Base-by-base conservation (phyloP, 2,329 filamentous ascomycete species). In the Neofusicoccum kwambonambiense region DNA sequence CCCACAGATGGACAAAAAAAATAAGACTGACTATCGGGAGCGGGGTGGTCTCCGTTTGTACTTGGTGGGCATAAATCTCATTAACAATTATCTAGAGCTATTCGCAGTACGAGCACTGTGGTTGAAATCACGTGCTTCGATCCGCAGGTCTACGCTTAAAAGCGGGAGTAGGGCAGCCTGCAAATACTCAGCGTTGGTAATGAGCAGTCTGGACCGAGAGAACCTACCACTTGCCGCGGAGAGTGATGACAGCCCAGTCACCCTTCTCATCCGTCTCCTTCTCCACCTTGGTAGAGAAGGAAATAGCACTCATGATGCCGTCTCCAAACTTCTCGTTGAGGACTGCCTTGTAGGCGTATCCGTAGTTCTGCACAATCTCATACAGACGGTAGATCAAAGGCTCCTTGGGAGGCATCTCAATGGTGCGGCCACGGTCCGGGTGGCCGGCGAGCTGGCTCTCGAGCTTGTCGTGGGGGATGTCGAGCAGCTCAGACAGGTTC, bases 361-460 rank as follows among this genome's bases (percentile, higher is more conserved):
- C 94, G 74, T 97, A 97, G 77, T 97, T 98, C 81, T 97, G 93
- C 67, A 98, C 89, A 75, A 97, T 90, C 83, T 98, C 94, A 77
- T 92, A 97, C 66, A 97, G 77, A 2, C 94, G 84, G 78, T 98
- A 98, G 74, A 97, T 93, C 70, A 96, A 79, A 4, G 92, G 92
- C 75, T 96, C 92, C 66, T 86, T 88, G 0, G 91, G 91, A 0
- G 91, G 92, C 91, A 95, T 93, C 65, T 92, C 90, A 1, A 92
- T 87, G 0, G 89, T 86, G 62, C 88, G 84, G 39, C 93, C 93
- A 3, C 93, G 86, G 76, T 97, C 91, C 0, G 93, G 93, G 73
- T 91, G 93, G 0, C 87, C 90, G 39, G 82, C 82, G 68, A 95
- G 82, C 71, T 91, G 86, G 3, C 82, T 79, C 63, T 84, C 81